Percentiles rank a stretch among this genome's conserved stretches.
phyloP scores from a whole-genome alignment of 345 rosid genomes.

The Lagerstroemia speciosa region DNA sequence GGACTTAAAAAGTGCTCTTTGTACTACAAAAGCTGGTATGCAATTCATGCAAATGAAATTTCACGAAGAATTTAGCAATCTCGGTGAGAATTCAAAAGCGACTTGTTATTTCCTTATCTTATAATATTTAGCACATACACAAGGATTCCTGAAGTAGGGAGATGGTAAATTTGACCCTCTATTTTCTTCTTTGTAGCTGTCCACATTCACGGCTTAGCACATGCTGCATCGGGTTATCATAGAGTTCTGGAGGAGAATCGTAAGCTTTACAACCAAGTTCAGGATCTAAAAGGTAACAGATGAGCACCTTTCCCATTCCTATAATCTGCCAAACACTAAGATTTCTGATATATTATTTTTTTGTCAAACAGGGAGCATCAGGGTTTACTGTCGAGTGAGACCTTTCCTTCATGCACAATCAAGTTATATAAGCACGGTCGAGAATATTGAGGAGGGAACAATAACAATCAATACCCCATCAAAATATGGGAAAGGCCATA shows the following conservation, averaged over 20 bases:
- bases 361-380: constrained; percentile 58
- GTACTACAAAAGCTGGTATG: constrained; percentile 81
- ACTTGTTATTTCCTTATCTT: neutral
- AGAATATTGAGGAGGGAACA: constrained; percentile 61
- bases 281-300: constrained; percentile 80
- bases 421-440: constrained; percentile 50
- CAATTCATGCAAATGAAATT: constrained; percentile 75
- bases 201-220: constrained; percentile 80
- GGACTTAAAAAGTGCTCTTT: constrained; percentile 64
- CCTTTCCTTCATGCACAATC: constrained; percentile 78
- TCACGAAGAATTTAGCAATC: constrained; percentile 72
- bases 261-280: constrained; percentile 88
- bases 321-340: neutral
- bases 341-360: neutral
- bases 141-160: neutral
- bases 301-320: constrained; percentile 19
- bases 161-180: neutral
- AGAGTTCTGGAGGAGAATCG: constrained; percentile 92
- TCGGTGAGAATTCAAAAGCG: constrained; percentile 34
- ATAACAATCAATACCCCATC: constrained; percentile 65
- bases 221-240: constrained; percentile 94
- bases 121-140: neutral
- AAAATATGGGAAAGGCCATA: constrained; percentile 64
- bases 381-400: constrained; percentile 90
- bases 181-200: constrained; percentile 33